Percentiles rank a stretch among this genome's conserved stretches.
Conservation (phyloP, 352 stramenopile species). For the Globisporangium nagaii region DNA sequence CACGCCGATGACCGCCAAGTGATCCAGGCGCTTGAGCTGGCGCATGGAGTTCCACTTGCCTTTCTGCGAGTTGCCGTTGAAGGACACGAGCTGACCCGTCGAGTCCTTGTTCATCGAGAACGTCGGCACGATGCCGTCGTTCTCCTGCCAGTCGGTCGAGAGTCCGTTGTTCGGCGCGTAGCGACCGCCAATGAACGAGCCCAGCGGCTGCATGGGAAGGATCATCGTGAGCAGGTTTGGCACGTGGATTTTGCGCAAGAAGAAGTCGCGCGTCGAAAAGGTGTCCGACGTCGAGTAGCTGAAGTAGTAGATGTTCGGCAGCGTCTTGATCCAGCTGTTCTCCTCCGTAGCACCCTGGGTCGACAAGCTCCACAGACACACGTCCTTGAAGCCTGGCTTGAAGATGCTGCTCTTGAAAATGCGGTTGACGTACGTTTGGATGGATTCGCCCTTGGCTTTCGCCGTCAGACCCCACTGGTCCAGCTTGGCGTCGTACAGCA, state of each 20-base stretch:
- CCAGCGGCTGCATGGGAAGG: slow-evolving; percentile 24
- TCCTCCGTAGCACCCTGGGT: slow-evolving; percentile 42
- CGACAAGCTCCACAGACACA: slow-evolving; percentile 41
- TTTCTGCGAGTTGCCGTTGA: slow-evolving; percentile 21
- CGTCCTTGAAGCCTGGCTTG: slow-evolving; percentile 31
- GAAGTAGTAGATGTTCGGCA: slow-evolving; percentile 55
- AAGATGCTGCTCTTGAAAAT: slow-evolving; percentile 37
- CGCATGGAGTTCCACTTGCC: slow-evolving; percentile 54
- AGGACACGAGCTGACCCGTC: slow-evolving; percentile 16
- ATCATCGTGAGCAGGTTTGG: slow-evolving; percentile 49
- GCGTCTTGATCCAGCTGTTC: slow-evolving; percentile 41
- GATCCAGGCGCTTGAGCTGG: slow-evolving; percentile 37
- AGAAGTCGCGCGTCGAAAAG: slow-evolving; percentile 21
- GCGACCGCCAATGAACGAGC: slow-evolving; percentile 29
- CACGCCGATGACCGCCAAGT: slow-evolving; percentile 33
- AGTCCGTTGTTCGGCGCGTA: slow-evolving; percentile 26
- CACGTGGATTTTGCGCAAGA: slow-evolving; percentile 32
- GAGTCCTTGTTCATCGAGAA: slow-evolving; percentile 37
- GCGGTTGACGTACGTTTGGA: slow-evolving; percentile 32
- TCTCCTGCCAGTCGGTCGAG: slow-evolving; percentile 32
- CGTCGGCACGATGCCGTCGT: slow-evolving; percentile 42
- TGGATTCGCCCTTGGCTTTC: slow-evolving; percentile 20
- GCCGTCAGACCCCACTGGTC: slow-evolving; percentile 37
- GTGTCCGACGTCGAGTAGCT: slow-evolving; percentile 44
- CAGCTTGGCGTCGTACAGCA: slow-evolving; percentile 45